A percentile compares a stretch with the other conserved stretches of the same genome.
Conservation (phyloP, 2,329 filamentous ascomycete species). For the Chrysosphaeria jannelii region DNA sequence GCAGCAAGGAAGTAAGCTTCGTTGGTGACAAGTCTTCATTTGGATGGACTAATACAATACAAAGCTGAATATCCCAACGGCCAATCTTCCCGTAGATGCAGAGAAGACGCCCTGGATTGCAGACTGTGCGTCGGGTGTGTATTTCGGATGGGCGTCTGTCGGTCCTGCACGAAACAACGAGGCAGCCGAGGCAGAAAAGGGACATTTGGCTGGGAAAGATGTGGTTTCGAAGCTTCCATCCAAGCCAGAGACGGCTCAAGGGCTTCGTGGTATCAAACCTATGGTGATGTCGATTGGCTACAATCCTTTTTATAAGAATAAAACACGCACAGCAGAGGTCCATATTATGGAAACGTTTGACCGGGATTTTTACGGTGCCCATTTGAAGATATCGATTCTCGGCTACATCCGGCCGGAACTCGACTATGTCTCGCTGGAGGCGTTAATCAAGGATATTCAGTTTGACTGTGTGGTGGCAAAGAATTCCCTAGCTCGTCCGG, state of each 20-base stretch:
- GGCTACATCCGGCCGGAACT: slow-evolving; percentile 74
- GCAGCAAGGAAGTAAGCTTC: slow-evolving; percentile 51
- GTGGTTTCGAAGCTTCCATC: slow-evolving; percentile 1
- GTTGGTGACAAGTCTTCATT: neutral
- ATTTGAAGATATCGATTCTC: slow-evolving; percentile 50
- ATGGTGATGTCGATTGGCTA: slow-evolving; percentile 91
- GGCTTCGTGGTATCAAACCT: slow-evolving; percentile 38
- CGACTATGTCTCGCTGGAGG: slow-evolving; percentile 63
- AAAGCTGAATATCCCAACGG: slow-evolving; percentile 82
- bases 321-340: slow-evolving; percentile 59
- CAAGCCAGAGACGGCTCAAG: slow-evolving; percentile 4
- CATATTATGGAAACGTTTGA: slow-evolving; percentile 56
- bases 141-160: slow-evolving; percentile 75
- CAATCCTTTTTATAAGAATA: slow-evolving; percentile 95
- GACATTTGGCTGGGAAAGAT: slow-evolving; percentile 15
- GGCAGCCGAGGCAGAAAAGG: slow-evolving; percentile 7
- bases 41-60: neutral
- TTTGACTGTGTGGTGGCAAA: slow-evolving; percentile 64
- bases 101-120: slow-evolving; percentile 27
- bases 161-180: slow-evolving; percentile 21
- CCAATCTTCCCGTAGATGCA: slow-evolving; percentile 56
- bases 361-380: slow-evolving; percentile 58
- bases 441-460: slow-evolving; percentile 63
- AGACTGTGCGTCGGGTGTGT: slow-evolving; percentile 47
- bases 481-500: slow-evolving; percentile 34